Evolutionary conservation across 768 basidiomycete genomes (phyloP), one percentile per base, ranked within the genome.

Genomic region (Leccinum obscurum): DNA sequence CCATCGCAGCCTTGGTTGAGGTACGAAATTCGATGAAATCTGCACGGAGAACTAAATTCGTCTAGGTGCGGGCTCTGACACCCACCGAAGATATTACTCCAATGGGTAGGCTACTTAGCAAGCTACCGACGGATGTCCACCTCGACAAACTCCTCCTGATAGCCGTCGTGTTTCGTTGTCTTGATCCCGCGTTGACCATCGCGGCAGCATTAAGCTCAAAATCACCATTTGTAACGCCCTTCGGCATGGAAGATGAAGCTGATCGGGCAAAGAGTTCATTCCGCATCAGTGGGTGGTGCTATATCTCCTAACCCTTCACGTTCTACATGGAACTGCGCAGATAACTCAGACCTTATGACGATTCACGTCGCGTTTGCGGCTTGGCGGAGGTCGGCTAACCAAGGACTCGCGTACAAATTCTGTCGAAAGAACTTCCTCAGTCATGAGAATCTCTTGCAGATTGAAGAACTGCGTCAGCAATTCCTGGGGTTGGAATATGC

Each of bases 161-260:
- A 26, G 89, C 95, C 6, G 87, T 89, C 2, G 72, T 94, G 41
- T 92, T 98, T 72, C 85, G 86, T 50, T 98, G 96, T 71, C 77
- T 98, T 62, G 96, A 98, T 74, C 93, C 95, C 2, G 96, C 94
- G n/a, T 79, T 99, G 53, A 97, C 96, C 6, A 95, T 99, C 60
- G 94, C 93, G 15, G 96, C 96, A 6, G 85, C 92, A 1, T 77
- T 98, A 44, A 95, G 92, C 70, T 89, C 92, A 1, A 98, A 98
- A 72, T 93, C 92, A 2, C 96, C 95, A 0, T 99, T 98, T 71
- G 73, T 98, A 22, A 83, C 89, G 3, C 95, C 96, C 0, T 84
- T 96, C 59, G 95, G 96, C 3, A 78, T 87, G 50, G 95, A 97
- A 73, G 79, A 85, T 60, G 90, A 94, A 67, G 95, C 95, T 0